Percentiles rank a stretch among this genome's conserved stretches.
These are phyloP conservation scores for Zychaea mexicana DNA, from an alignment of 371 early-diverging fungal species.

Conservation along the genomic window DNA sequence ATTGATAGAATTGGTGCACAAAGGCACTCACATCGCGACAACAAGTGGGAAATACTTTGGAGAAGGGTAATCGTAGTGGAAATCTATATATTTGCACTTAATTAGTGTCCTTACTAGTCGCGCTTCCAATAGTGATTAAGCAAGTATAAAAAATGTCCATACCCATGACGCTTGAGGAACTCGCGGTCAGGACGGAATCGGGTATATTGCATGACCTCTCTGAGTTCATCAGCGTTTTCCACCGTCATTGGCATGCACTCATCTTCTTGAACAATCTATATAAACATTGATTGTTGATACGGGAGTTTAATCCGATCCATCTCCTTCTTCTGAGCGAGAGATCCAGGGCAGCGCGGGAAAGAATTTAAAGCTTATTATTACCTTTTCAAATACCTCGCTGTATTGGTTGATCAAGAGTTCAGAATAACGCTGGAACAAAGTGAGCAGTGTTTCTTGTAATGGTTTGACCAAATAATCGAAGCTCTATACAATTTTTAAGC, in stretches of 20 bases:
- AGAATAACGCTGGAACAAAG: slow-evolving; percentile 81
- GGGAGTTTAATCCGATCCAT: neutral
- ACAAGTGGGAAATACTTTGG: slow-evolving; percentile 76
- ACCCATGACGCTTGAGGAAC: slow-evolving; percentile 46
- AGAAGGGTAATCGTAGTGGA: slow-evolving; percentile 82
- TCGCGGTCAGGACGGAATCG: slow-evolving; percentile 51
- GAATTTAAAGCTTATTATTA: slow-evolving; percentile 13
- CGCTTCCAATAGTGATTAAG: too few relatives aligned
- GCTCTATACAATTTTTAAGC: slow-evolving; percentile 26
- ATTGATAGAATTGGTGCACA: slow-evolving; percentile 82
- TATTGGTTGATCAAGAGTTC: slow-evolving; percentile 77
- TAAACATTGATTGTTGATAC: neutral
- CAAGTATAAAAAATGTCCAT: slow-evolving; percentile 10
- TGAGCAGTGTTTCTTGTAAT: slow-evolving; percentile 59
- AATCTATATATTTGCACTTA: slow-evolving; percentile 49
- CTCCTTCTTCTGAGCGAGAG: too few relatives aligned
- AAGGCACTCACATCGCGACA: slow-evolving; percentile 74
- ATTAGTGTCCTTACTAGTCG: too few relatives aligned
- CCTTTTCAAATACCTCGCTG: slow-evolving; percentile 72
- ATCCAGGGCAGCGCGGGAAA: neutral
- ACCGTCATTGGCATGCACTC: slow-evolving; percentile 86
- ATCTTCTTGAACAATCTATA: slow-evolving; percentile 79
- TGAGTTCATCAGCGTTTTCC: slow-evolving; percentile 64
- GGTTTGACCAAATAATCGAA: slow-evolving; percentile 56
- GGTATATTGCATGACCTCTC: slow-evolving; percentile 57